A percentile compares a stretch with the other conserved stretches of the same genome.
Conservation (phyloP, 2,329 filamentous ascomycete species). For the Trichoderma endophyticum region DNA sequence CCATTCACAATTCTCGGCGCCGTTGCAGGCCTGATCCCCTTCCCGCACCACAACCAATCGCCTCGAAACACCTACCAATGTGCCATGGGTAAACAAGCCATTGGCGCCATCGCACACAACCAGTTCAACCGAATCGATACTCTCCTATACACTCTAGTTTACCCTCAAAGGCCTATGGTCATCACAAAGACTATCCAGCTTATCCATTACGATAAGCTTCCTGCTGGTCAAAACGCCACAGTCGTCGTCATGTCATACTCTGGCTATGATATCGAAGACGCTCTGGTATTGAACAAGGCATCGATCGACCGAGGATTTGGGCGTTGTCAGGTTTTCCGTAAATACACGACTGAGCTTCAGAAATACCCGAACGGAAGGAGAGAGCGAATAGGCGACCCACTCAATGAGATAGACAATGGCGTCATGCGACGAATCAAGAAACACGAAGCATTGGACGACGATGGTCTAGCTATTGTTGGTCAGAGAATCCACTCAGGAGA, state of each 20-base stretch:
- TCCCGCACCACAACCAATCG: conserved; percentile 98
- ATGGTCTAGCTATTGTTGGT: conserved; percentile 86
- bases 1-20: conserved; percentile 95
- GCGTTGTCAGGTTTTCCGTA: conserved; percentile 96
- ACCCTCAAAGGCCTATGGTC: conserved; percentile 96
- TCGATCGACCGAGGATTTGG: conserved; percentile 94
- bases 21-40: conserved; percentile 93
- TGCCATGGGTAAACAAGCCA: conserved; percentile 99
- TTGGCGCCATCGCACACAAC: conserved; percentile 96
- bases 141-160: conserved; percentile 92
- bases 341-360: conserved; percentile 82
- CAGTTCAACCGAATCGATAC: conserved; percentile 97
- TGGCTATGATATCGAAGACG: conserved; percentile 99
- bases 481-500: conserved; percentile 74
- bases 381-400: conserved; percentile 61
- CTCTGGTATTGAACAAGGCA: conserved; percentile 92
- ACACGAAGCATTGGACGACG: conserved; percentile 71
- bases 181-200: conserved; percentile 96
- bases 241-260: conserved; percentile 99
- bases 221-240: conserved; percentile 92
- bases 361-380: conserved; percentile 79
- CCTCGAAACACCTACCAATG: conserved; percentile 98
- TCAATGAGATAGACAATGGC: conserved; percentile 56
- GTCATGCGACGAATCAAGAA: conserved; percentile 61
- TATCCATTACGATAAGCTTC: conserved; percentile 94